Evolutionary conservation across 1,139 yeast genomes (phyloP), one percentile per base, ranked within the genome.

Genomic region (Pichiaceae sp.): DNA sequence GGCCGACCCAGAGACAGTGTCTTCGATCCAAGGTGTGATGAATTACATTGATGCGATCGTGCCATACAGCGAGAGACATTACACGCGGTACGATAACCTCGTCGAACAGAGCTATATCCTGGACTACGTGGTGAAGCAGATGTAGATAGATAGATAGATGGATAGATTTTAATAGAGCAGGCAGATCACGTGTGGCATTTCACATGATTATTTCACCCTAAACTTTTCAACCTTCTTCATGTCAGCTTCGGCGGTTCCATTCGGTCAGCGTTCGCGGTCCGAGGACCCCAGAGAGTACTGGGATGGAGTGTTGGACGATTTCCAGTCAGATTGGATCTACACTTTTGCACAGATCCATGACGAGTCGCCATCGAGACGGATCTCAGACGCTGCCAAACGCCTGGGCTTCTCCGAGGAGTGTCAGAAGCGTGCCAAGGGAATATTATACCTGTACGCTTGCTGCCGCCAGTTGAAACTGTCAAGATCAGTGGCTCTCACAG

Each of bases 11-110:
- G 72, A 74, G 16, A 66, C 68, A 43, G 60, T 89, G 38, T 68
- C 72, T 45, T 76, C 75, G 46, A 68, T 84, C 29, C 81, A 80
- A 3, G 86, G 86, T 2, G 62, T 84, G 44, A 71, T 83, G 59
- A 69, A 68, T 38, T 60, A 79, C 15, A 66, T 89, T n/a, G 94
- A 83, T 41, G 69, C 80, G 18, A 69, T 87, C 39, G 61, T 85
- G 38, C 95, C 96, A 4, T 91, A 91, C 57, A 82, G 83, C 46
- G 89, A 85, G 53, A 75, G 97, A 53, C 98, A 91, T 57, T 79
- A 70, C 51, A 54, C 66, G 27, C 70, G 97, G 45, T 64, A 85
- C 26, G 95, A 85, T 45, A 86, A 74, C 33, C 63, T 91, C 56
- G 62, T 87, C 20, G 96, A 91, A 57, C 83, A 85, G 53, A 86